phyloP scores from a whole-genome alignment of 2,329 filamentous ascomycete genomes.

The Drechmeria coniospora region DNA sequence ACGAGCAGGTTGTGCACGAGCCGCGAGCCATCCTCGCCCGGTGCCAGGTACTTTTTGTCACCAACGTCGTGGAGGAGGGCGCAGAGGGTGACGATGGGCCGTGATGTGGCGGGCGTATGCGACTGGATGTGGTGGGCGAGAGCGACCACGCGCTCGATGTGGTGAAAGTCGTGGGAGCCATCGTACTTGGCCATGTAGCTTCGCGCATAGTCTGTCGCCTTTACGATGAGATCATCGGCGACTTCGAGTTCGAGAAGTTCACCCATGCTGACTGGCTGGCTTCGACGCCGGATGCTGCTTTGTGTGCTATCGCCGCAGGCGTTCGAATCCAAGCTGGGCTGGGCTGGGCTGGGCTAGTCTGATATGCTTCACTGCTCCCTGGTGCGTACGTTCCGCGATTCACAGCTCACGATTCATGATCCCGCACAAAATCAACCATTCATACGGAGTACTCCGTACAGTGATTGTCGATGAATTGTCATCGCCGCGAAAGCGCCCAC shows the following conservation, averaged over 20 bases:
- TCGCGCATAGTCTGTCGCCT: constrained; percentile 47
- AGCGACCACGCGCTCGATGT: constrained; percentile 67
- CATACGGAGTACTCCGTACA: too few relatives aligned
- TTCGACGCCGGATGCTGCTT: neutral
- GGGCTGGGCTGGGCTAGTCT: too few relatives aligned
- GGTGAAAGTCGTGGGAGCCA: constrained; percentile 74
- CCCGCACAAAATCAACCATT: too few relatives aligned
- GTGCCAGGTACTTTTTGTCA: constrained; percentile 62
- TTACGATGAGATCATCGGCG: constrained; percentile 31
- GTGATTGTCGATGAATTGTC: too few relatives aligned
- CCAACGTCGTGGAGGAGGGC: constrained; percentile 80
- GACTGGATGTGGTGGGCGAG: constrained; percentile 52
- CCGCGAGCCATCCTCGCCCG: constrained; percentile 39
- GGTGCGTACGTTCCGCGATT: too few relatives aligned
- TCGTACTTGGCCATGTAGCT: constrained; percentile 67
- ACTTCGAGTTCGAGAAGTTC: constrained; percentile 8
- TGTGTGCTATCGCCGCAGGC: too few relatives aligned
- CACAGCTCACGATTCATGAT: too few relatives aligned
- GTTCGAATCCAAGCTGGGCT: too few relatives aligned
- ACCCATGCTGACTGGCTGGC: constrained; percentile 8
- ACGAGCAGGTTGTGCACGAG: constrained; percentile 40
- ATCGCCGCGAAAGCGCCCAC: too few relatives aligned
- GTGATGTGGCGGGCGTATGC: constrained; percentile 23
- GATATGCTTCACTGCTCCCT: too few relatives aligned
- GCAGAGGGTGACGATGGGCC: constrained; percentile 46